A percentile compares a stretch with the other conserved stretches of the same genome.
phyloP scores from a whole-genome alignment of 2,329 filamentous ascomycete species.

The Stenocarpella maydis region DNA sequence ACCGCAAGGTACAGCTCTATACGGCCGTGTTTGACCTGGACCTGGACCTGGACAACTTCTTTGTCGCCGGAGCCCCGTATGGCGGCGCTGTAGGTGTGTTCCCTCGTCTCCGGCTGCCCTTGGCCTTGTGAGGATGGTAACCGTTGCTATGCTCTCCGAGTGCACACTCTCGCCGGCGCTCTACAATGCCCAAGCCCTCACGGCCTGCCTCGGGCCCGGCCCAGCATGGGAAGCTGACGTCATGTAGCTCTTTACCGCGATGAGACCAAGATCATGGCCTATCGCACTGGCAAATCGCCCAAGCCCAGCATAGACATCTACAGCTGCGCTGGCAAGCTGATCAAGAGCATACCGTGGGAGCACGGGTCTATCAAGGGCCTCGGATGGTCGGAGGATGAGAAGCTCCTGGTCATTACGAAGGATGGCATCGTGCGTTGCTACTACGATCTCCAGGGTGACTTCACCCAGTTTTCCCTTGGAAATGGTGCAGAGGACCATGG shows the following conservation, averaged over 20 bases:
- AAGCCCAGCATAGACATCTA: conserved; percentile 94
- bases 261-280: conserved; percentile 82
- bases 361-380: conserved; percentile 86
- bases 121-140: neutral
- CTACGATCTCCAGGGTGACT: conserved; percentile 91
- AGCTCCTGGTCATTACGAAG: conserved; percentile 84
- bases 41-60: conserved; percentile 93
- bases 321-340: conserved; percentile 88
- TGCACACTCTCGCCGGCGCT: neutral
- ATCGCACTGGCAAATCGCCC: conserved; percentile 73
- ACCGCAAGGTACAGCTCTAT: conserved; percentile 94
- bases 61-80: conserved; percentile 90
- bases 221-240: conserved; percentile 40
- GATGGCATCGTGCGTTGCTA: conserved; percentile 93
- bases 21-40: conserved; percentile 92
- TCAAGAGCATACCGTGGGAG: conserved; percentile 90
- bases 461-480: conserved; percentile 91
- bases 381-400: conserved; percentile 97
- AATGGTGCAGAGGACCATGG: conserved; percentile 89
- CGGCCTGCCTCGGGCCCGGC: neutral
- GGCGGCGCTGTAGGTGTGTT: conserved; percentile 87
- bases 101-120: conserved; percentile 13
- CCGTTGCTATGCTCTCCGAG: neutral
- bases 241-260: conserved; percentile 83
- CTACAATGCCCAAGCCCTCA: neutral